These are phyloP conservation scores for Candida boleticola DNA, from an alignment of 805 yeast genomes.

Conservation along the genomic window DNA sequence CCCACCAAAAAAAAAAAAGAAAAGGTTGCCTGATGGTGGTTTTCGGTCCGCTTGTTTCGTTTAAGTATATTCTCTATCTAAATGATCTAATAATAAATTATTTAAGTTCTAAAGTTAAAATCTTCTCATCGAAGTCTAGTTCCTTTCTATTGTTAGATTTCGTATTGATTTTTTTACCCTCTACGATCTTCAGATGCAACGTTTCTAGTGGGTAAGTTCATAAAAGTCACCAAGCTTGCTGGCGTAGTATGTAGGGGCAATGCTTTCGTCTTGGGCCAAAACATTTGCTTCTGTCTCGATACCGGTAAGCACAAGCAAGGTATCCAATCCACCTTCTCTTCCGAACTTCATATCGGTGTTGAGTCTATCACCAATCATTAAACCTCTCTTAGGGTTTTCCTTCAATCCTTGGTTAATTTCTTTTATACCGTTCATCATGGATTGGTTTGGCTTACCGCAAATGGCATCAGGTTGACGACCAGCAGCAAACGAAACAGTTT, in stretches of 20 bases:
- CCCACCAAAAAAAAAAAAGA: too few species aligned
- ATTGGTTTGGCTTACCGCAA: constrained; percentile 88
- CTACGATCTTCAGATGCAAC: too few species aligned
- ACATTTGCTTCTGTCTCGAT: constrained; percentile 76
- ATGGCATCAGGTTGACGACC: constrained; percentile 79
- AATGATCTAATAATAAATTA: too few species aligned
- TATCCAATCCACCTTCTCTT: constrained; percentile 78
- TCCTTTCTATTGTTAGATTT: too few species aligned
- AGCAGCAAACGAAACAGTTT: constrained; percentile 67
- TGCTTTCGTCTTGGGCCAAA: constrained; percentile 30
- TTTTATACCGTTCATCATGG: constrained; percentile 87
- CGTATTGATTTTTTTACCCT: too few species aligned
- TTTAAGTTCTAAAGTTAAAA: too few species aligned
- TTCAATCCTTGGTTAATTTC: constrained; percentile 51
- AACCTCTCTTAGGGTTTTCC: constrained; percentile 56
- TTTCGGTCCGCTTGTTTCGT: too few species aligned
- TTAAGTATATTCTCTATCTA: too few species aligned
- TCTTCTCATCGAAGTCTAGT: too few species aligned
- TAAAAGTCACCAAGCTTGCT: constrained; percentile 74
- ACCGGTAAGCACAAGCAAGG: constrained; percentile 87
- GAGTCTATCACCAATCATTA: constrained; percentile 94
- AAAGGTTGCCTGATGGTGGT: too few species aligned
- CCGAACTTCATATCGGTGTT: constrained; percentile 97
- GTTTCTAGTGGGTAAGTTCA: constrained; percentile 42
- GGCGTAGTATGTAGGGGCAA: constrained; percentile 68